Evolutionary conservation across 1,284 basidiomycete species (phyloP), one percentile per base, ranked within the genome.

Genomic region (Hymenochaete sp.): DNA sequence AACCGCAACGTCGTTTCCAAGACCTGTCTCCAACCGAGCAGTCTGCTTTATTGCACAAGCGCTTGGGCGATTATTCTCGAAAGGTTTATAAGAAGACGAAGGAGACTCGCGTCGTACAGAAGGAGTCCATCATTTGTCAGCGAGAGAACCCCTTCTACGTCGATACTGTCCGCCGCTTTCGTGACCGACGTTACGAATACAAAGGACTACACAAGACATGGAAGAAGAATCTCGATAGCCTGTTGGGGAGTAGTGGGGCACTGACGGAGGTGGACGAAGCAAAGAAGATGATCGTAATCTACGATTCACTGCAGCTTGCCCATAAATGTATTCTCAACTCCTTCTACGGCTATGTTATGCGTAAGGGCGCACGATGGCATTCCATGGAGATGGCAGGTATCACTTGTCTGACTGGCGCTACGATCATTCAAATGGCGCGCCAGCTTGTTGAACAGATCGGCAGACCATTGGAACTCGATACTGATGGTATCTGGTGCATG

Each of bases 321-420:
- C 96, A 99, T 76, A 98, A 99, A 72, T 98, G 93, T 65, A 99
- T 98, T 62, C 79, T 99, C 56, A 98, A 99, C 71, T 98, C 95
- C 2, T 98, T 98, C 74, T 98, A 98, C 63, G 96, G 96, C 39
- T 99, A 98, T 59, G 96, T 99, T 63, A 99, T 98, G 96, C 83
- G 95, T 29, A 99, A 99, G 62, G 96, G 96, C 48, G 96, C 96
- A 13, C 76, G 96, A 18, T 99, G 96, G 96, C 95, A 98, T 66
- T 98, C 93, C 29, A 98, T 99, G 96, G 96, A 99, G 69, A 99
- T 99, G 96, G 96, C 96, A 0, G 96, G 96, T 16, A 98, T 99
- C 57, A 99, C 96, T 7, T 99, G 96, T 67, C 70, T 98, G 39
- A 98, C 96, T 0, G 96, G 96, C n/a, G 93, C 96, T 4, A 91